Base-by-base conservation (phyloP, 495 filamentous ascomycete species). In the Penicillium goetzii region DNA sequence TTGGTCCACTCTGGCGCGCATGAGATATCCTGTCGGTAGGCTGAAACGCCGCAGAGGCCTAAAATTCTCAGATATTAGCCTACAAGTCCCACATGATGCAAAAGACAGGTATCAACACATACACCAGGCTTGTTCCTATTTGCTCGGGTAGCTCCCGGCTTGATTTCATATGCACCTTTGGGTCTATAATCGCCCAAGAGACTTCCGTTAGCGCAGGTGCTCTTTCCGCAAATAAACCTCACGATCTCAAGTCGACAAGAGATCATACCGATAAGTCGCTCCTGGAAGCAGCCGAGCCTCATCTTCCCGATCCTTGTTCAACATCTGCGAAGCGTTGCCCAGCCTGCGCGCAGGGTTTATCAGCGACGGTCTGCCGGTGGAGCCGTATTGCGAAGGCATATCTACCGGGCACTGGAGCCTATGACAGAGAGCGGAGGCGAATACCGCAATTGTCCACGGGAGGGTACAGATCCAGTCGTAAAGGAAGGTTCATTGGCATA, bases 1-100 rank as follows among this genome's bases (percentile, higher is more conserved):
- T 69, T n/a, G 79, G 74, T 8, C 77, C 78, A 58, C 78, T 82
- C 10, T 75, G 68, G 40, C 72, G 72, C 21, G 67, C 40, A 32
- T 72, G 36, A 4, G 75, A 73, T 50, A 82, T 67, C 26, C 59
- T 67, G 53, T 82, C 68, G 0, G 67, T 45, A 1, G 78, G 76
- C 21, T 63, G 70, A 47, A 73, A 74, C 9, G 67, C 61, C 30
- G 59, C 56, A 12, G n/a, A 58, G 11, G 62, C 50, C 68, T 66
- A 28, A 21, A 26, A 34, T 36, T 21, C 5, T 17, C 58, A 50
- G 54, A 12, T 12, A 54, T 70, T 34, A 66, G 49, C 61, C 30
- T 11, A 5, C 30, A 33, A 3, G 8, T 30, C 41, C 54, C 23
- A 43, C 19, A 14, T 14, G 17, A 49, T 2, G 19, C 4, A 5